Percentiles rank a stretch among this genome's conserved stretches.
Conservation (phyloP, 2,329 filamentous ascomycete genomes). For the Paecilomyces variotii region DNA sequence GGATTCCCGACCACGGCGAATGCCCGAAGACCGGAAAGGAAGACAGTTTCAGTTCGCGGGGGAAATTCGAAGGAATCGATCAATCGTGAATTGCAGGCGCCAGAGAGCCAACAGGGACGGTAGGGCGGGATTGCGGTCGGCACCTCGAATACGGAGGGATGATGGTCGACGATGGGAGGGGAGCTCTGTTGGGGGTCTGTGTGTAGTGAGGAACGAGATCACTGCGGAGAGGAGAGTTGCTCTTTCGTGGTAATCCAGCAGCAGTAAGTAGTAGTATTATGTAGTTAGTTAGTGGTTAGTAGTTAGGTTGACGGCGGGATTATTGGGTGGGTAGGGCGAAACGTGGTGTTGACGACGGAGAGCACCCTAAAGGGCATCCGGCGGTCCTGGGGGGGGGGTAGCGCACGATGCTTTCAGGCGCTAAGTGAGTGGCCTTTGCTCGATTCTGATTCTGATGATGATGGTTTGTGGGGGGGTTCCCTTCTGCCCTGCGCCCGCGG, state of each 20-base stretch:
- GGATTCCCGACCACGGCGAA: neutral
- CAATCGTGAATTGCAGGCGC: neutral
- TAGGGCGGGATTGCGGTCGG: neutral
- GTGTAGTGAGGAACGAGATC: neutral
- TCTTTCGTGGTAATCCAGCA: neutral
- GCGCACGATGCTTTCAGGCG: neutral
- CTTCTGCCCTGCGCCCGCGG: neutral
- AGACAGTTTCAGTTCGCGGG: neutral
- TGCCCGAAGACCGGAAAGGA: neutral
- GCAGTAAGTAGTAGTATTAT: too few species aligned
- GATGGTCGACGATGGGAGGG: neutral
- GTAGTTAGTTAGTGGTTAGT: too few species aligned
- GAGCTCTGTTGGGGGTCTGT: neutral
- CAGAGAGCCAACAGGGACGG: neutral
- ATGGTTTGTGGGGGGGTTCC: neutral
- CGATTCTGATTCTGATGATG: neutral
- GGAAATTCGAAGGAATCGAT: neutral
- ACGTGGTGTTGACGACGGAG: neutral
- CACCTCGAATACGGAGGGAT: neutral
- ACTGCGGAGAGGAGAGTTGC: neutral
- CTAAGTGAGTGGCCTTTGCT: neutral
- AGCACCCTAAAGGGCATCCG: neutral
- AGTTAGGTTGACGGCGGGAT: neutral
- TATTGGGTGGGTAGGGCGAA: neutral
- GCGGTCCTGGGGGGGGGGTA: neutral